Evolutionary conservation across 2,329 filamentous ascomycete genomes (phyloP).

Genomic region (Didymella pomorum): DNA sequence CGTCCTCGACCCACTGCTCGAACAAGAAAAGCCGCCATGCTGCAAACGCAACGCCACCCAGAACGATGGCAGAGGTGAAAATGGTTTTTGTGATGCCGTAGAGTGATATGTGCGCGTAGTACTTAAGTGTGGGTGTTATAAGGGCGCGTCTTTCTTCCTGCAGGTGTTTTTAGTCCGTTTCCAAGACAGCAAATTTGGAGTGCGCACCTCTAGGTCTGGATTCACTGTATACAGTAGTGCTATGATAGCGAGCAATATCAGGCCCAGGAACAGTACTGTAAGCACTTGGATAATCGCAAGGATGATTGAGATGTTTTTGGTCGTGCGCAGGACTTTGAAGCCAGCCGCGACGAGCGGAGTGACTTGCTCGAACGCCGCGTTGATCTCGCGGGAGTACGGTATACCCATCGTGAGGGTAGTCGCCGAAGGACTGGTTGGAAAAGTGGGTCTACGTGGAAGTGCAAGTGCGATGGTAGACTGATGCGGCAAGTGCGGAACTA

Average conservation of each 20-base stretch:
- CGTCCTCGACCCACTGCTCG: constrained; percentile 34
- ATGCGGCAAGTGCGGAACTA: neutral
- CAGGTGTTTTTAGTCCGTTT: too few relatives aligned
- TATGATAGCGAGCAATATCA: constrained; percentile 52
- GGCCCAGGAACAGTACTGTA: constrained; percentile 52
- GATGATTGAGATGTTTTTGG: constrained; percentile 59
- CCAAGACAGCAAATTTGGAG: too few relatives aligned
- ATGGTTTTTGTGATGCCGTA: constrained; percentile 29
- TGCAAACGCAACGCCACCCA: constrained; percentile 13
- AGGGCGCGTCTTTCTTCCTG: constrained; percentile 50
- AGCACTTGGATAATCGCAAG: constrained; percentile 59
- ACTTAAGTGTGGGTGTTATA: constrained; percentile 55
- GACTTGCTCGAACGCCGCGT: constrained; percentile 62
- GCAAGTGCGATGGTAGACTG: too few relatives aligned
- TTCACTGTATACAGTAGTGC: constrained; percentile 57
- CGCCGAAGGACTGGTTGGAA: too few relatives aligned
- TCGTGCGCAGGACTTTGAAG: constrained; percentile 59
- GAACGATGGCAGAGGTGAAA: constrained; percentile 1
- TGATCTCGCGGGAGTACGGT: constrained; percentile 62
- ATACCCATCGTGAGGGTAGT: constrained; percentile 56
- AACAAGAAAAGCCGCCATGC: constrained; percentile 34
- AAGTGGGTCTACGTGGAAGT: too few relatives aligned
- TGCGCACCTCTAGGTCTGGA: constrained; percentile 56
- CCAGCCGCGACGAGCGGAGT: constrained; percentile 60
- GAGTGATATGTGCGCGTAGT: constrained; percentile 37